These are phyloP conservation scores for Exophiala dermatitidis DNA, from an alignment of 2,329 filamentous ascomycete genomes.

Conservation along the genomic window DNA sequence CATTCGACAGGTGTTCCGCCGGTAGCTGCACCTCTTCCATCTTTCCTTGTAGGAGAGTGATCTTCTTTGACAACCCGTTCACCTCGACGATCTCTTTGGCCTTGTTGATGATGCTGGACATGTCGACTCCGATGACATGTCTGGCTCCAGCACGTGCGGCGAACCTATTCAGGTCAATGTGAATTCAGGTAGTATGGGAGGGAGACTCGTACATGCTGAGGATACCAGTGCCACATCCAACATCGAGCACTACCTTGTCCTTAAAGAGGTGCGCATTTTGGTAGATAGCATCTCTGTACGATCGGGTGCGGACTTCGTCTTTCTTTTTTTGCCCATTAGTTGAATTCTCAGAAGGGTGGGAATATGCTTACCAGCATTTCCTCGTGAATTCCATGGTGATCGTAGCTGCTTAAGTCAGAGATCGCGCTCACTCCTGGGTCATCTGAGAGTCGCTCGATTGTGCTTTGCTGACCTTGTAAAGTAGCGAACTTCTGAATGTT, in stretches of 20 bases:
- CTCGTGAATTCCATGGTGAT: constrained; percentile 72
- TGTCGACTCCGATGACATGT: constrained; percentile 97
- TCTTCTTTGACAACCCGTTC: constrained; percentile 91
- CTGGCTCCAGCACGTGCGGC: constrained; percentile 92
- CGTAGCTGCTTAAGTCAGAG: constrained; percentile 61
- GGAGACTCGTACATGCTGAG: constrained; percentile 72
- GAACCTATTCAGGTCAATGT: constrained; percentile 58
- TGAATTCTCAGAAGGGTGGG: constrained; percentile 8
- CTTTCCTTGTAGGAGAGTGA: constrained; percentile 96
- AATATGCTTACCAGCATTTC: constrained; percentile 30
- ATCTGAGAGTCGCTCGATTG: background rate
- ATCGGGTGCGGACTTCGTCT: constrained; percentile 91
- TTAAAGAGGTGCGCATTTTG: constrained; percentile 94
- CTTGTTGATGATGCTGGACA: constrained; percentile 99
- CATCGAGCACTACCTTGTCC: constrained; percentile 90
- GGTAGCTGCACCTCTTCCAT: constrained; percentile 97
- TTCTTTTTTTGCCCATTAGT: constrained; percentile 28
- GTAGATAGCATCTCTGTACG: constrained; percentile 95
- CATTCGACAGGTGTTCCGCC: constrained; percentile 50
- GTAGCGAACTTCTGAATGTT: constrained; percentile 96
- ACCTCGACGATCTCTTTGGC: constrained; percentile 86
- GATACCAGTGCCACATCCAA: constrained; percentile 94
- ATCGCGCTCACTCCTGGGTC: background rate
- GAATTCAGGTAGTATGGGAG: background rate
- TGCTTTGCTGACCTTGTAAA: constrained; percentile 72